Evolutionary conservation across 1,139 yeast species (phyloP).

Genomic region (Saccharomyces uvarum): DNA sequence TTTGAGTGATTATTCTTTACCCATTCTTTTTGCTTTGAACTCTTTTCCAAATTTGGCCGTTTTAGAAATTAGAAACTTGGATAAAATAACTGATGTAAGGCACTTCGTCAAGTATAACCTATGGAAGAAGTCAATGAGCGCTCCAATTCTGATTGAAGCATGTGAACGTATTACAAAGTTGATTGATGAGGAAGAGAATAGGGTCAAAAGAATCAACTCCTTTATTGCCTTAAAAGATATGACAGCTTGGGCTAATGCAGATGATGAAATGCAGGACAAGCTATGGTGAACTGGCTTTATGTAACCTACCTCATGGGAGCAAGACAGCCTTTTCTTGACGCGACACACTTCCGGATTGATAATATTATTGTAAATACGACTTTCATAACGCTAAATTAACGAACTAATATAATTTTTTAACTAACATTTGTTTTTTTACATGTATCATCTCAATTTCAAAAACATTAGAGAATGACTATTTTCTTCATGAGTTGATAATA

Average conservation of each 20-base stretch:
- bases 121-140: constrained; percentile 45
- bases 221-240: constrained; percentile 48
- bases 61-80: constrained; percentile 64
- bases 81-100: constrained; percentile 48
- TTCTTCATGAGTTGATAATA: not conserved
- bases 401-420: not conserved
- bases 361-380: not conserved
- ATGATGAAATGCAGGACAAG: constrained; percentile 20
- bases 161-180: constrained; percentile 60
- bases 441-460: no score
- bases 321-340: not conserved
- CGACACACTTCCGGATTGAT: not conserved
- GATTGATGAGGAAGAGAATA: constrained; percentile 55
- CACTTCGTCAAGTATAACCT: constrained; percentile 65
- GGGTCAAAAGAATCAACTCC: constrained; percentile 50
- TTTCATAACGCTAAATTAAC: not conserved
- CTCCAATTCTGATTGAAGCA: constrained; percentile 61
- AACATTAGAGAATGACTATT: no score
- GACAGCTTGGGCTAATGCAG: constrained; percentile 48
- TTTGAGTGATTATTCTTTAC: constrained; percentile 60
- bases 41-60: constrained; percentile 60
- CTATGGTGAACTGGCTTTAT: not conserved
- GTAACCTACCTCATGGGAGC: not conserved
- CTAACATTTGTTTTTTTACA: not conserved
- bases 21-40: constrained; percentile 47